phyloP scores from a whole-genome alignment of 768 basidiomycete genomes.

The Leccinum obscurum region DNA sequence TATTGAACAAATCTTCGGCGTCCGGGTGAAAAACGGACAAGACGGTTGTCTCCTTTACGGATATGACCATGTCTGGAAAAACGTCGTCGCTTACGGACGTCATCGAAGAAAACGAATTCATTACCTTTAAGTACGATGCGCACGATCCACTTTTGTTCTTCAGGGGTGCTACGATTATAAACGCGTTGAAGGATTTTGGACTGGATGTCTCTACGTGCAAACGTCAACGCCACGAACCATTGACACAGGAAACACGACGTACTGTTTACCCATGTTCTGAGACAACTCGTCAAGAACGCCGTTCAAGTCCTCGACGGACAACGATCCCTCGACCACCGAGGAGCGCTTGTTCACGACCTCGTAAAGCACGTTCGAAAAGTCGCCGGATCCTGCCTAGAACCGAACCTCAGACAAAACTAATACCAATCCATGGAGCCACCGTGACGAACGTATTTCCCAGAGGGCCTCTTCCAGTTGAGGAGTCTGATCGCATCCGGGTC shows the following conservation, averaged over 20 bases:
- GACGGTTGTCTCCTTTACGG: conserved; percentile 92
- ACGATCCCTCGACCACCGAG: conserved; percentile 69
- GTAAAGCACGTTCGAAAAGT: conserved; percentile 84
- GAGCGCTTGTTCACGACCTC: conserved; percentile 86
- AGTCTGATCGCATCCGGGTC: conserved; percentile 82
- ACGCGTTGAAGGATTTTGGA: conserved; percentile 74
- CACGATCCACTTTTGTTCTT: conserved; percentile 95
- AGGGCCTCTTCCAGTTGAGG: conserved; percentile 88
- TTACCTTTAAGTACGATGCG: conserved; percentile 92
- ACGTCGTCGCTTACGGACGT: neutral
- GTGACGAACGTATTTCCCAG: conserved; percentile 57
- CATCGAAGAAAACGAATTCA: neutral
- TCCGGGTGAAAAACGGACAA: conserved; percentile 92
- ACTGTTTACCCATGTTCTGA: conserved; percentile 74
- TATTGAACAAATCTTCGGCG: conserved; percentile 92
- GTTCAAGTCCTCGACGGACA: conserved; percentile 86
- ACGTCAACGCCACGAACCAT: conserved; percentile 9
- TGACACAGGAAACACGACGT: conserved; percentile 18
- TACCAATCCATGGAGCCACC: conserved; percentile 3
- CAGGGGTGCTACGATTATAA: conserved; percentile 76
- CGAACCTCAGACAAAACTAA: neutral
- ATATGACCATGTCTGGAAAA: conserved; percentile 79
- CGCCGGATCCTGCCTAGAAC: conserved; percentile 69
- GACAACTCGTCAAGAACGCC: conserved; percentile 76
- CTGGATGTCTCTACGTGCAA: conserved; percentile 62